Percentiles rank a stretch among this genome's conserved stretches.
These are phyloP conservation scores for Hordeum pubiflorum DNA, from an alignment of 202 grass and related monocot species.

Conservation along the genomic window DNA sequence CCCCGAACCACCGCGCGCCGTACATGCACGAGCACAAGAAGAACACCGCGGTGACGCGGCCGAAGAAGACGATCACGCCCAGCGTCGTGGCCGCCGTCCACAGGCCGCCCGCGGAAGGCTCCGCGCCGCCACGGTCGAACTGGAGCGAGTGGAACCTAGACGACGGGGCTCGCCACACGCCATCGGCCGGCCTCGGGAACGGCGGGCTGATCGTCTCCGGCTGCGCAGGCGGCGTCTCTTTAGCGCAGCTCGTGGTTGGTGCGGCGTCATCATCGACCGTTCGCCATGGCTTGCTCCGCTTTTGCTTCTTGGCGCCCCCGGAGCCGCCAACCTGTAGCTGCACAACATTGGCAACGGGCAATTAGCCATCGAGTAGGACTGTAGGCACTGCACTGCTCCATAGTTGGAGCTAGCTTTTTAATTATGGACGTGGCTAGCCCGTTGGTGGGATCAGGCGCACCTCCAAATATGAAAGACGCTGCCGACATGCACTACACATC, in stretches of 20 bases:
- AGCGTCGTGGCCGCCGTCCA: slow-evolving; percentile 62
- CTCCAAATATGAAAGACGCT: no score
- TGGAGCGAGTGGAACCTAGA: slow-evolving; percentile 20
- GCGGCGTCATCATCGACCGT: not conserved
- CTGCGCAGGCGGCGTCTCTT: not conserved
- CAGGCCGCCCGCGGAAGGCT: slow-evolving; percentile 11
- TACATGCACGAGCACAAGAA: slow-evolving; percentile 79
- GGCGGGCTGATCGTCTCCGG: not conserved
- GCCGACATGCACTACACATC: no score
- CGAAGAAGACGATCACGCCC: slow-evolving; percentile 54
- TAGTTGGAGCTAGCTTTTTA: not conserved
- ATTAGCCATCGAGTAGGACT: not conserved
- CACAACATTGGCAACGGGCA: not conserved
- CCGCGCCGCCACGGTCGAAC: not conserved
- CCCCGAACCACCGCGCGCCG: slow-evolving; percentile 21
- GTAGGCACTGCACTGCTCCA: no score
- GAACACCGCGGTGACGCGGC: slow-evolving; percentile 54
- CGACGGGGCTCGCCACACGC: slow-evolving; percentile 23
- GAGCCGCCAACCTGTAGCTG: slow-evolving; percentile 24
- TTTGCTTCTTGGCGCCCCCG: slow-evolving; percentile 25
- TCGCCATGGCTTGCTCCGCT: not conserved
- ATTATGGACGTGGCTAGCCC: no score
- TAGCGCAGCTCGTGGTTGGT: not conserved
- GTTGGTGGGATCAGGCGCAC: no score
- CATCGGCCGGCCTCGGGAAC: not conserved